A percentile compares a stretch with the other conserved stretches of the same genome.
Conservation (phyloP, 148 eudicot species). For the Mesembryanthemum crystallinum region DNA sequence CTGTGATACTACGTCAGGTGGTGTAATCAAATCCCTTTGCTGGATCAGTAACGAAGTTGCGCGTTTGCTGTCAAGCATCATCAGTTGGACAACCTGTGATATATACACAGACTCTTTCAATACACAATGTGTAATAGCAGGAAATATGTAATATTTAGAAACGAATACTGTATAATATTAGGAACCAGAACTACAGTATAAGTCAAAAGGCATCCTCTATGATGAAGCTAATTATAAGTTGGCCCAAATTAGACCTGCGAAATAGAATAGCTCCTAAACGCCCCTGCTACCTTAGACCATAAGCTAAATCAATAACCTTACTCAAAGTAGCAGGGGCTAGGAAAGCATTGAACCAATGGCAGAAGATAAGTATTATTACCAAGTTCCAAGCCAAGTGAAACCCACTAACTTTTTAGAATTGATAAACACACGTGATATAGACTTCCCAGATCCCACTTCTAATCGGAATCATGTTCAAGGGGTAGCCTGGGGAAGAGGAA, state of each 20-base stretch:
- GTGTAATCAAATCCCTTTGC: constrained; percentile 66
- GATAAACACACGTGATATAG: not conserved
- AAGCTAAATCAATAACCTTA: too few species aligned
- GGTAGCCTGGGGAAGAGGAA: not conserved
- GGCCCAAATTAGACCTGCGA: too few species aligned
- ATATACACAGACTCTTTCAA: not conserved
- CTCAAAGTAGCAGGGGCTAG: too few species aligned
- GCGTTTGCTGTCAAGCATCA: constrained; percentile 82
- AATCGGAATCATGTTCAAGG: not conserved
- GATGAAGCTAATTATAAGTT: too few species aligned
- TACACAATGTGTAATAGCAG: not conserved
- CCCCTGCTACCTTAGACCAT: too few species aligned
- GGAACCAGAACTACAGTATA: too few species aligned
- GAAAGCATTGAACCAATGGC: too few species aligned
- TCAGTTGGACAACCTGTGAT: constrained; percentile 80
- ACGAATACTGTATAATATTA: too few species aligned
- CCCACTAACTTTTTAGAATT: not conserved
- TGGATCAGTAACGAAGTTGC: constrained; percentile 70
- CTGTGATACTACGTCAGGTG: constrained; percentile 84
- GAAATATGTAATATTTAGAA: not conserved
- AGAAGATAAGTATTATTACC: not conserved
- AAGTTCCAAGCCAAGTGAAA: not conserved
- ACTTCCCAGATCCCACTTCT: too few species aligned
- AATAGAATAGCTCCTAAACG: too few species aligned
- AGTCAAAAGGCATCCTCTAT: too few species aligned